These are phyloP conservation scores for Rubia peregrina DNA, from an alignment of 305 asterid genomes.

Conservation along the genomic window DNA sequence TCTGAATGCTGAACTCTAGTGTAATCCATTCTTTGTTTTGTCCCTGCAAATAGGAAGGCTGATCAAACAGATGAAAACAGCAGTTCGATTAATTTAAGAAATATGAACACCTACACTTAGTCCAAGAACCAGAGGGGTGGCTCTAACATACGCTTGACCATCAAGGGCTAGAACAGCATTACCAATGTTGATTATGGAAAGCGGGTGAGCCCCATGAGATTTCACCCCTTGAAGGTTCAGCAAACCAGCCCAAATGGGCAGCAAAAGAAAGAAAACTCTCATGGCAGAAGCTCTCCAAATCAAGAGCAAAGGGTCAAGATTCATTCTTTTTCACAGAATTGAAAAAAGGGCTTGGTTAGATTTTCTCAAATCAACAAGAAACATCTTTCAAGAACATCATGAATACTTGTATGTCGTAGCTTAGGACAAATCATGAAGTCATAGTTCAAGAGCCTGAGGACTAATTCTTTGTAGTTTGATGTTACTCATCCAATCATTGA, in stretches of 20 bases:
- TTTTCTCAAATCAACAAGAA: neutral
- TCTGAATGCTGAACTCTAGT: conserved; percentile 41
- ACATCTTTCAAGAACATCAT: neutral
- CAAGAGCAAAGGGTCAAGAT: neutral
- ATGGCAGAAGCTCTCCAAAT: conserved; percentile 16
- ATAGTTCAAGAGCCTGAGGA: neutral
- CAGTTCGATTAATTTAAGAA: neutral
- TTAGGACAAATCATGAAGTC: neutral
- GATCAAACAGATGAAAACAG: neutral
- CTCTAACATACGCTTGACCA: conserved; percentile 46
- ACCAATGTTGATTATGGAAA: conserved; percentile 45
- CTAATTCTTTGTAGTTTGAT: neutral
- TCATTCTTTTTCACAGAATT: neutral
- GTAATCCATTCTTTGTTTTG: conserved; percentile 57
- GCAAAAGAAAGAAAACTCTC: conserved; percentile 25
- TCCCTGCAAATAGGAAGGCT: conserved; percentile 23
- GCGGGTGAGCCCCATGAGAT: conserved; percentile 74
- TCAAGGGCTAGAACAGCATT: conserved; percentile 52
- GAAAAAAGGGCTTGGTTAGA: neutral
- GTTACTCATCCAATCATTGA: neutral
- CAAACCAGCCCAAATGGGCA: conserved; percentile 41
- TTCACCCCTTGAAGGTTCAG: conserved; percentile 37
- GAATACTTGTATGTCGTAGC: neutral
- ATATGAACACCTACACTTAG: conserved; percentile 34
- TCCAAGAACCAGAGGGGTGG: conserved; percentile 75